A percentile compares a stretch with the other conserved stretches of the same genome.
These are phyloP conservation scores for Sarocladium strictum DNA, from an alignment of 2,329 filamentous ascomycete species.

Conservation along the genomic window DNA sequence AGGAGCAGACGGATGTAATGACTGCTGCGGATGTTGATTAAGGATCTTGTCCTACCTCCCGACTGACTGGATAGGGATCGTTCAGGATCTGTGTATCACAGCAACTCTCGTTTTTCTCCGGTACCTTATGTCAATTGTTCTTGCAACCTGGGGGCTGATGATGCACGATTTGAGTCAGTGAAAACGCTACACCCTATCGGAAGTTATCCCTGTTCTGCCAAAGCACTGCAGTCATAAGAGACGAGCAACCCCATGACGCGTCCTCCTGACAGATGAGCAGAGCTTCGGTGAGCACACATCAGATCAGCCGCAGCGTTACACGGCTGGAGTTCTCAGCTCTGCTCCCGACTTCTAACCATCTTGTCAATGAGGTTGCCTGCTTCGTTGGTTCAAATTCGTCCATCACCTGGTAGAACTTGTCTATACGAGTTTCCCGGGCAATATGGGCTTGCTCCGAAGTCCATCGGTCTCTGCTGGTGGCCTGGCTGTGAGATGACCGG, in stretches of 20 bases:
- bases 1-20: too few relatives aligned
- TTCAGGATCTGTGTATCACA: too few relatives aligned
- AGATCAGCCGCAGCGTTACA: slow-evolving; percentile 5
- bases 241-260: not conserved
- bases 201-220: too few relatives aligned
- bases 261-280: not conserved
- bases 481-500: not conserved
- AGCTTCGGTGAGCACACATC: not conserved
- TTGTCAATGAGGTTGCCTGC: not conserved
- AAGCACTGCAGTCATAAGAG: not conserved
- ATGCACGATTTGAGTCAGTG: too few relatives aligned
- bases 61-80: too few relatives aligned
- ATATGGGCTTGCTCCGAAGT: not conserved
- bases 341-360: not conserved
- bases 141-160: too few relatives aligned
- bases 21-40: too few relatives aligned
- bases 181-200: too few relatives aligned
- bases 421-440: not conserved
- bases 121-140: too few relatives aligned
- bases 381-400: too few relatives aligned
- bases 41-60: too few relatives aligned
- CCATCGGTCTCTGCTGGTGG: not conserved
- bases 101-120: not conserved
- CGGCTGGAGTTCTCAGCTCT: not conserved
- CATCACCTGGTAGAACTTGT: too few relatives aligned